Conservation (phyloP, 768 basidiomycete species). For the Russula emetica region DNA sequence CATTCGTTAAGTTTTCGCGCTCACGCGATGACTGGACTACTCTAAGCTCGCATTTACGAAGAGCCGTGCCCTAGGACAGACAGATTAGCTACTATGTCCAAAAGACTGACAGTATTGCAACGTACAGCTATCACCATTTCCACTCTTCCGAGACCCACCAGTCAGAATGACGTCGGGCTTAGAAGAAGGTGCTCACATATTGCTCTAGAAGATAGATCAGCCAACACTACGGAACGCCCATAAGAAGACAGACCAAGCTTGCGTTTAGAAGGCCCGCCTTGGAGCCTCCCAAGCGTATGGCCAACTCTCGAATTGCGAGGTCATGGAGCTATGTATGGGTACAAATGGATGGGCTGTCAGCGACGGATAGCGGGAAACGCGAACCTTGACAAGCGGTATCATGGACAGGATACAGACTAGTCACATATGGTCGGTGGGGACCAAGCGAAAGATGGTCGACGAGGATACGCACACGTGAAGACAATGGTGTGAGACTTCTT, state of each 20-base stretch:
- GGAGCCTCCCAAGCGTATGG: conserved; percentile 69
- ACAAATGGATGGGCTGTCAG: not conserved
- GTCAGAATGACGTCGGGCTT: not conserved
- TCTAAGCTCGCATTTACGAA: conserved; percentile 74
- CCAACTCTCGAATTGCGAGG: conserved; percentile 66
- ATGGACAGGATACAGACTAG: conserved; percentile 65
- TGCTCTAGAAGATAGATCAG: conserved; percentile 46
- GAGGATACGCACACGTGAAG: conserved; percentile 51
- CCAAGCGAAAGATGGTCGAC: not conserved
- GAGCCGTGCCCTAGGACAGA: conserved; percentile 59
- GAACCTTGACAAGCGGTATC: conserved; percentile 73
- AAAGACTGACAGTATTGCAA: conserved; percentile 16
- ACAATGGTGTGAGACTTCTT: conserved; percentile 49
- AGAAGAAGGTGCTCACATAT: conserved; percentile 47
- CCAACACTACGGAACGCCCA: not conserved
- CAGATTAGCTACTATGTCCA: not conserved
- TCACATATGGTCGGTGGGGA: not conserved
- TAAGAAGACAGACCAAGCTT: conserved; percentile 52
- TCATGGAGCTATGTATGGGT: conserved; percentile 58
- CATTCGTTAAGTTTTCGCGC: conserved; percentile 28
- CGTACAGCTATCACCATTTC: conserved; percentile 70
- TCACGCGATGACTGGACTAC: conserved; percentile 78
- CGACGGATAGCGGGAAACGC: conserved; percentile 10
- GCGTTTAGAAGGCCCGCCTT: conserved; percentile 79
- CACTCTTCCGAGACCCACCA: conserved; percentile 35